A percentile compares a stretch with the other conserved stretches of the same genome.
Conservation (phyloP, 352 stramenopile species). For the Globisporangium solare region DNA sequence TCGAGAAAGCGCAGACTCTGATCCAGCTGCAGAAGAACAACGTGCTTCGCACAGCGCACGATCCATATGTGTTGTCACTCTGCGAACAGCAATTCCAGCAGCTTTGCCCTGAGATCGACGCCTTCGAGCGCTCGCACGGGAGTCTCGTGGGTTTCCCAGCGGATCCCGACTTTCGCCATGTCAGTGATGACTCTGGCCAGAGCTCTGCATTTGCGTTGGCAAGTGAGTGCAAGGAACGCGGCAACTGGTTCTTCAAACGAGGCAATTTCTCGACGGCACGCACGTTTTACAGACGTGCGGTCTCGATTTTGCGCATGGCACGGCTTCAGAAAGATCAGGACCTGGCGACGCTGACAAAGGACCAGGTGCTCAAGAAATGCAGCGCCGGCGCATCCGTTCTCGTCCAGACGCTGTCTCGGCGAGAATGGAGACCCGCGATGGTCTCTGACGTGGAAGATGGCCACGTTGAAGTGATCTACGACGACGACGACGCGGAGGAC, state of each 20-base stretch:
- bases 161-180: slow-evolving; percentile 17
- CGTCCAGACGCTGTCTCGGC: slow-evolving; percentile 18
- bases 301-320: slow-evolving; percentile 38
- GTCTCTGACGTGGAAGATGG: slow-evolving; percentile 52
- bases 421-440: slow-evolving; percentile 48
- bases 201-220: slow-evolving; percentile 20
- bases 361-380: slow-evolving; percentile 31
- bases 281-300: slow-evolving; percentile 57
- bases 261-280: slow-evolving; percentile 55
- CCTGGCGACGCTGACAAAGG: slow-evolving; percentile 23
- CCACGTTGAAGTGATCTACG: slow-evolving; percentile 59
- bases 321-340: slow-evolving; percentile 42
- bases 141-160: slow-evolving; percentile 48
- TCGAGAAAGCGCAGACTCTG: slow-evolving; percentile 46
- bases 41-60: slow-evolving; percentile 13
- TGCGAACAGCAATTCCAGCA: slow-evolving; percentile 33
- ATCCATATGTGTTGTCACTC: slow-evolving; percentile 43
- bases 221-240: slow-evolving; percentile 37
- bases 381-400: slow-evolving; percentile 54
- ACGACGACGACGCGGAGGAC: slow-evolving; percentile 45
- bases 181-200: neutral
- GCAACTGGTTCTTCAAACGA: slow-evolving; percentile 58
- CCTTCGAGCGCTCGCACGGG: slow-evolving; percentile 35
- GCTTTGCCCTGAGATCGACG: slow-evolving; percentile 48
- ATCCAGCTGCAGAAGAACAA: slow-evolving; percentile 29